Evolutionary conservation across 176 grass and related monocot species (phyloP).

Genomic region (Miscanthus lutarioriparius): DNA sequence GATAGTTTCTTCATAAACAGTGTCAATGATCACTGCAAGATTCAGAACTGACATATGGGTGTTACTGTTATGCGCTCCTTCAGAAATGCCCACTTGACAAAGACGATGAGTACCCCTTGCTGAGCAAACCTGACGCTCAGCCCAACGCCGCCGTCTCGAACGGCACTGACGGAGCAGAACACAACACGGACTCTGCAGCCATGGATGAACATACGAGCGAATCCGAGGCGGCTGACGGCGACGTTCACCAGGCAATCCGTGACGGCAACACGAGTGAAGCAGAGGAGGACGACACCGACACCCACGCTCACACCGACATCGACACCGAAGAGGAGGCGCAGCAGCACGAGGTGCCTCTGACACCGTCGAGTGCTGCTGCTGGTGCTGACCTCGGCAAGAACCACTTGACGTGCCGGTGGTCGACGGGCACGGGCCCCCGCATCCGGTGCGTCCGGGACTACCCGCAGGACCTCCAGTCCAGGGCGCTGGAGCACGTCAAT

Average conservation of each 20-base stretch:
- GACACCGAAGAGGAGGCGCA: slow-evolving; percentile 13
- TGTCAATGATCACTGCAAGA: background rate
- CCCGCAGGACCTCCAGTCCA: slow-evolving; percentile 76
- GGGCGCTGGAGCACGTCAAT: slow-evolving; percentile 93
- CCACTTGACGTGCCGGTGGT: slow-evolving; percentile 63
- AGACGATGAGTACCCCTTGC: slow-evolving; percentile 65
- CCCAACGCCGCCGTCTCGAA: background rate
- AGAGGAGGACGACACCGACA: slow-evolving; percentile 33
- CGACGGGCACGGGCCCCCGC: slow-evolving; percentile 66
- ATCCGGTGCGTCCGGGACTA: slow-evolving; percentile 95
- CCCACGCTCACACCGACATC: background rate
- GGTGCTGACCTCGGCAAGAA: slow-evolving; percentile 16
- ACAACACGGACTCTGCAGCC: background rate
- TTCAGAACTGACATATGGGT: slow-evolving; percentile 1
- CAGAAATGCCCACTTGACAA: slow-evolving; percentile 59
- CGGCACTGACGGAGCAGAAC: background rate
- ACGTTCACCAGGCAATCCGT: background rate
- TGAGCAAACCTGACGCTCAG: slow-evolving; percentile 13
- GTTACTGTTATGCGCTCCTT: background rate
- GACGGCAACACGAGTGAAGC: slow-evolving; percentile 45
- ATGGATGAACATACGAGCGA: slow-evolving; percentile 16
- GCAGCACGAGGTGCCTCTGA: background rate
- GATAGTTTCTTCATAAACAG: background rate
- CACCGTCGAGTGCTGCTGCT: background rate
- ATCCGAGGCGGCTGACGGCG: background rate